Evolutionary conservation across 179 eudicot species (phyloP).

Genomic region (Sideroxylon spinosum): DNA sequence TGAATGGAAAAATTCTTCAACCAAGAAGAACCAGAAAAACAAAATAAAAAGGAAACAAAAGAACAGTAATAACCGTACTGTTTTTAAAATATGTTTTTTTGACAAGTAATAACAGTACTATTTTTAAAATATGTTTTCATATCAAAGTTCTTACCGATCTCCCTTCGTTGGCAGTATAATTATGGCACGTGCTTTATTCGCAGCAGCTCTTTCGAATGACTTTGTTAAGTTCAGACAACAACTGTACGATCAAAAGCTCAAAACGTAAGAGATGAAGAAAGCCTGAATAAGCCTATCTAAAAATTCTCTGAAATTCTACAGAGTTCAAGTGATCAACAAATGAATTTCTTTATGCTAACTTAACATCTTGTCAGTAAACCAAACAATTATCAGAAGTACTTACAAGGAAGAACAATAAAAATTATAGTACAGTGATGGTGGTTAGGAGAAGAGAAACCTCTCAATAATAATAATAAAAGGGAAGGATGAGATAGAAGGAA

Average conservation of each 20-base stretch:
- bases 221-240: conserved; percentile 78
- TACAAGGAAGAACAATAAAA: too few relatives aligned
- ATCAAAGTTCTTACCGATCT: conserved; percentile 49
- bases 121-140: background rate
- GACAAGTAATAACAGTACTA: too few relatives aligned
- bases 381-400: background rate
- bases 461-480: too few relatives aligned
- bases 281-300: background rate
- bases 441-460: background rate
- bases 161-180: conserved; percentile 82
- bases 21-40: background rate
- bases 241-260: conserved; percentile 41
- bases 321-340: background rate
- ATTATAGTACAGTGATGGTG: too few relatives aligned
- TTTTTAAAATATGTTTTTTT: too few relatives aligned
- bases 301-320: background rate
- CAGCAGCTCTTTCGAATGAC: conserved; percentile 97
- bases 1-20: background rate
- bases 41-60: background rate
- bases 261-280: conserved; percentile 18
- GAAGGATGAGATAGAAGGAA: background rate
- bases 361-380: background rate
- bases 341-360: background rate
- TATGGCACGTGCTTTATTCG: conserved; percentile 84
- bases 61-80: background rate